These are phyloP conservation scores for Oidium heveae DNA, from an alignment of 2,329 filamentous ascomycete species.

Conservation along the genomic window DNA sequence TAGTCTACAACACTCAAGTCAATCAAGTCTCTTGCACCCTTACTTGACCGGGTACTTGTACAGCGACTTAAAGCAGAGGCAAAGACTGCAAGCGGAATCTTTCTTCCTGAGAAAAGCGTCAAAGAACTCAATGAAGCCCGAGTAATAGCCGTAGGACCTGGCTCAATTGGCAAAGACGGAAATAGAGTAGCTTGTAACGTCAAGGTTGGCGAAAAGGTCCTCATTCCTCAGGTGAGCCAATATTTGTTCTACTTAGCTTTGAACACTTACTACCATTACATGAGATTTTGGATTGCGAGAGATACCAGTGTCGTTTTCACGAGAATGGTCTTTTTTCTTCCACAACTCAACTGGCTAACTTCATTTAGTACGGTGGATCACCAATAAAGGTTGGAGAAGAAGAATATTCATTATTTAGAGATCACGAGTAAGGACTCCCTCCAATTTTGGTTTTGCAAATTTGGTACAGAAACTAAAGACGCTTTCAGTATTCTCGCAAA, in stretches of 20 bases:
- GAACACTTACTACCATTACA: no score
- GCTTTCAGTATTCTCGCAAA: conserved; percentile 71
- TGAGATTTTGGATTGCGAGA: no score
- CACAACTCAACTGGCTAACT: neutral
- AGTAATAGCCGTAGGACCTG: conserved; percentile 85
- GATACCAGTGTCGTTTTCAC: no score
- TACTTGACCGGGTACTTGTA: conserved; percentile 93
- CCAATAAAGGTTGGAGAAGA: conserved; percentile 95
- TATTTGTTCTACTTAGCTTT: neutral
- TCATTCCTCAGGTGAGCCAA: conserved; percentile 71
- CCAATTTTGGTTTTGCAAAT: neutral
- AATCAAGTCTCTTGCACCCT: conserved; percentile 82
- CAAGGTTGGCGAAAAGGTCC: conserved; percentile 59
- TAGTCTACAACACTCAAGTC: conserved; percentile 62
- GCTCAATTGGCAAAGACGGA: conserved; percentile 65
- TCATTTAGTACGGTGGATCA: conserved; percentile 66
- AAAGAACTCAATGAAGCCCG: conserved; percentile 98
- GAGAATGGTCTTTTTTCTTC: no score
- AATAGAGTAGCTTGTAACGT: conserved; percentile 74
- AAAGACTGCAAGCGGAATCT: conserved; percentile 92
- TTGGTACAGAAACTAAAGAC: neutral
- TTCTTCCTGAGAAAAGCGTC: conserved; percentile 85
- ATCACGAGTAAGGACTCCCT: conserved; percentile 62
- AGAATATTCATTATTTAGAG: conserved; percentile 86
- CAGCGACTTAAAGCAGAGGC: conserved; percentile 94